phyloP scores from a whole-genome alignment of 2,329 filamentous ascomycete species.

The Aspergillus piperis region DNA sequence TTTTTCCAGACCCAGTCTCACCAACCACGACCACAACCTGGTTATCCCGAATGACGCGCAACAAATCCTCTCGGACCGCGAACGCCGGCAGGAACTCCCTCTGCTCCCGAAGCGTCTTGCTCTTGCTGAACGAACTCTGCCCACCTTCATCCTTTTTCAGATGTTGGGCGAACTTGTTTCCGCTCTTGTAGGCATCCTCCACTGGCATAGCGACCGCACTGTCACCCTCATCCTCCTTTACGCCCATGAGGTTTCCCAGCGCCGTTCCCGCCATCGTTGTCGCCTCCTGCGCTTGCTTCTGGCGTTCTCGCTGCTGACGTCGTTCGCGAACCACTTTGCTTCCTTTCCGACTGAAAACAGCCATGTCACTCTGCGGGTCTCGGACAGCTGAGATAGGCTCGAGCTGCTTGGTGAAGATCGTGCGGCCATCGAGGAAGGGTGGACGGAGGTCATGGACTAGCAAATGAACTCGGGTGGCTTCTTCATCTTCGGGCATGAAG shows the following conservation, averaged over 20 bases:
- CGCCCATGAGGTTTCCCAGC: conserved; percentile 90
- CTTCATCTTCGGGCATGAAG: conserved; percentile 82
- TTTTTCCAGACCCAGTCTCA: conserved; percentile 96
- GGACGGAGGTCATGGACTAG: conserved; percentile 91
- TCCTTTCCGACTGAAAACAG: conserved; percentile 93
- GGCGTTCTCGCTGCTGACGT: conserved; percentile 86
- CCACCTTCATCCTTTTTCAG: conserved; percentile 81
- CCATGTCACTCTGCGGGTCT: conserved; percentile 97
- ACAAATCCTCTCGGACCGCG: conserved; percentile 87
- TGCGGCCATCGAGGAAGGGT: conserved; percentile 91
- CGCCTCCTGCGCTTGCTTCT: conserved; percentile 91
- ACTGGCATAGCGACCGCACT: conserved; percentile 77
- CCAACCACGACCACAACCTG: conserved; percentile 96
- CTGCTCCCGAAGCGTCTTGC: conserved; percentile 86
- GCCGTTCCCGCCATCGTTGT: conserved; percentile 91
- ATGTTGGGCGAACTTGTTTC: conserved; percentile 83
- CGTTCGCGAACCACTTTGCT: conserved; percentile 90
- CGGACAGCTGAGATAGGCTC: conserved; percentile 91
- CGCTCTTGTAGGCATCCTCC: conserved; percentile 67
- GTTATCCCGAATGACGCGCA: conserved; percentile 92
- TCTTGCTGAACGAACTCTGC: conserved; percentile 89
- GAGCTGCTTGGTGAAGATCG: conserved; percentile 94
- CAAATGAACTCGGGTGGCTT: conserved; percentile 83
- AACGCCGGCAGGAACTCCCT: conserved; percentile 93
- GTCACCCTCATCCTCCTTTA: conserved; percentile 86